Base-by-base conservation (phyloP, 768 basidiomycete species). In the Ephemerocybe angulata region DNA sequence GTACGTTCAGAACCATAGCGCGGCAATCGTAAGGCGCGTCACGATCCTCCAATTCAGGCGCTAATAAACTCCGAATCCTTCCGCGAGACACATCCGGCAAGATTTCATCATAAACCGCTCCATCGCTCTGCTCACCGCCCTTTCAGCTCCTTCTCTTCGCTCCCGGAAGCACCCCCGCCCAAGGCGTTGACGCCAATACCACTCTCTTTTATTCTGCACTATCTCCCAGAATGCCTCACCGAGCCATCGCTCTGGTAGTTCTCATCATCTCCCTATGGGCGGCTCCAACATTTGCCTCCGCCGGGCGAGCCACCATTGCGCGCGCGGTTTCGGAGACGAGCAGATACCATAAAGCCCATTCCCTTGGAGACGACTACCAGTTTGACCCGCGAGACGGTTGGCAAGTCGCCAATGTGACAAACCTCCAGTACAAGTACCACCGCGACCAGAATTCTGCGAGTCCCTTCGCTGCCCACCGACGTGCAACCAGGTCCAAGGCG, bases 321-420 rank as follows among this genome's bases (percentile, higher is more conserved):
- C 63, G 66, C 61, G 59, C 63, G 44, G 42, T 66, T 12, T 50
- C 30, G 53, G 57, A 37, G 47, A 51, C n/a, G 33, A 69, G 64
- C 70, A 71, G 67, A 57, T 85, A 86, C 66, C 70, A 74, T 25
- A 76, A 62, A 46, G 75, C 85, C 17, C 87, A 92, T 63, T 86
- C 87, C 12, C 76, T 90, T 25, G 77, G 80, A 50, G 72, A 80
- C 35, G 62, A 70, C 50, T 87, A 90, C 60, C 61, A 68, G 12
- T 90, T 92, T 59, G 73, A 85, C 65, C 69, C 82, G 28, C 76
- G 81, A 38, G 87, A 90, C 64, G 89, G 88, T 46, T 92, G 90
- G 90, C 67, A 84, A 61, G 67, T 72, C 0, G 76, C 85, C 59
- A 83, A 84, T 60, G 77, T 78, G 7, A 83, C 86, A 15, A 74